Base-by-base conservation (phyloP, 306 rosid genomes). In the Cicer cuneatum region DNA sequence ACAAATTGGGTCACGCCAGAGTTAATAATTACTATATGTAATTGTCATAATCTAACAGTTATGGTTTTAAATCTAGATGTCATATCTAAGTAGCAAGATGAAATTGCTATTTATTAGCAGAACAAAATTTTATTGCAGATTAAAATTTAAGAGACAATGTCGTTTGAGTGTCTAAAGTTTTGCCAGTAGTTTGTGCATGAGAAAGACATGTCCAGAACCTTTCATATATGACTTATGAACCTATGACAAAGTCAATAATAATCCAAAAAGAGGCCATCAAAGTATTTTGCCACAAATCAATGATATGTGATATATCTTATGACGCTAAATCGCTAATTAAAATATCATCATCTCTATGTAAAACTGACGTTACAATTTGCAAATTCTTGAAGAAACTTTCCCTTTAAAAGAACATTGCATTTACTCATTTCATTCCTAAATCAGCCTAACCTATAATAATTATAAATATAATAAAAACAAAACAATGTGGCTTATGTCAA, bases 141-240 rank as follows among this genome's bases (percentile, higher is more conserved):
- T 16, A 72, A 16, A 49, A 19, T 21, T 51, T 12, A 58, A 65
- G 47, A 40, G 46, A 65, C 9, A n/a, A 18, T 8, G 56, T 18
- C 12, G 43, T 66, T 24, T 9, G 68, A 59, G 73, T 33, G 65
- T 76, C 53, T 67, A 69, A 11, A 63, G 59, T 16, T 48, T 65
- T 13, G 33, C 58, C 10, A 29, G 35, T 3, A 53, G 54, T 45
- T 33, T 51, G 60, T 51, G 67, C 60, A 42, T 2, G 12, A 1
- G 68, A 66, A 8, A 53, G 13, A 52, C 59, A 8, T 53, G 16
- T 52, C 15, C 4, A 9, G 8, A 38, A 38, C 41, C n/a, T 57
- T 46, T 29, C 14, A 60, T 48, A 46, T 12, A 57, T 40, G 24
- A 49, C 3, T 29, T 29, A 29, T 29, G 21, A 51, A 35, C 42